phyloP scores from a whole-genome alignment of 2,329 filamentous ascomycete genomes.

The Microsporum ferrugineum region DNA sequence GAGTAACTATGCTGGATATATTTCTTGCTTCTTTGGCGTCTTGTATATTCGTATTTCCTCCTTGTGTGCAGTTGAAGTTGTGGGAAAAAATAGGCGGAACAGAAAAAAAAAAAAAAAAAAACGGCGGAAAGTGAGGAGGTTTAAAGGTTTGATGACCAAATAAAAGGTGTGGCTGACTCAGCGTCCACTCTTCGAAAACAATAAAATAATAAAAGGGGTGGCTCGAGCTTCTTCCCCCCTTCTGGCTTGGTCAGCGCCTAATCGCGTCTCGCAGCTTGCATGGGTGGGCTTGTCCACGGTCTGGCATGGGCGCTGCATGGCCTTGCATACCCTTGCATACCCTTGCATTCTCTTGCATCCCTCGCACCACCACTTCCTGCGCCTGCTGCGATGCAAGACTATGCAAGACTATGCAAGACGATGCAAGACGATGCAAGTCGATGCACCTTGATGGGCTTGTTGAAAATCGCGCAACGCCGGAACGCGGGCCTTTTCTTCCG shows the following conservation, averaged over 20 bases:
- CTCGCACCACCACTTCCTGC: not conserved
- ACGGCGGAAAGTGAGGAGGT: not conserved
- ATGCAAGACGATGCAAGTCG: not conserved
- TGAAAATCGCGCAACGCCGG: not conserved
- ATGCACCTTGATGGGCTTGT: not conserved
- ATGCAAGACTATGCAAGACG: not conserved
- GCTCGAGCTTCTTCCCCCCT: not conserved
- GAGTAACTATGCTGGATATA: not conserved
- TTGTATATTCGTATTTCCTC: not conserved
- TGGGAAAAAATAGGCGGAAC: not conserved
- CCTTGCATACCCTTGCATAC: not conserved
- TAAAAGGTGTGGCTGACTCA: not conserved
- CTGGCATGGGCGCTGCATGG: not conserved
- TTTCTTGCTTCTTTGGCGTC: not conserved
- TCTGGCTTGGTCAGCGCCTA: not conserved
- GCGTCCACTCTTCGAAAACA: not conserved
- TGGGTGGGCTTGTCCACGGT: no score
- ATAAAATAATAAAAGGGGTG: not conserved
- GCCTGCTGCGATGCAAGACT: not conserved
- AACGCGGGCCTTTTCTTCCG: not conserved
- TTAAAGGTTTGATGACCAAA: not conserved
- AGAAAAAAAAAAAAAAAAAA: not conserved
- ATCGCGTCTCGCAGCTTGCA: not conserved
- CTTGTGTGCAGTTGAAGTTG: not conserved
- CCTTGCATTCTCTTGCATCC: not conserved